Percentiles rank a stretch among this genome's conserved stretches.
These are phyloP conservation scores for Cercospora citrullina DNA, from an alignment of 2,329 filamentous ascomycete species.

Conservation along the genomic window DNA sequence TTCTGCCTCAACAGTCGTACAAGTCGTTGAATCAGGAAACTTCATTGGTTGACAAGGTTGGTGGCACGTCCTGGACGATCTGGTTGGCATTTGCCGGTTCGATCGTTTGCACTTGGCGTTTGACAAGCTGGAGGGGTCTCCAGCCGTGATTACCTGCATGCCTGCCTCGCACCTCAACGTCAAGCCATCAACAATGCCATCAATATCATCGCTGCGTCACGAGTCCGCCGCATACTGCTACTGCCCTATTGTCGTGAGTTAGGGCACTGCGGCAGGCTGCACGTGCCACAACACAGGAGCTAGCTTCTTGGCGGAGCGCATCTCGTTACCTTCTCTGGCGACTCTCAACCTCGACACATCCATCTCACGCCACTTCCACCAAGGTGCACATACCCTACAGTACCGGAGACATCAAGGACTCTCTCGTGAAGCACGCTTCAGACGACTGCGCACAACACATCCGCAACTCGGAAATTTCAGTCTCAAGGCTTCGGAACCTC, in stretches of 20 bases:
- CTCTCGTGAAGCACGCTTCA: not conserved
- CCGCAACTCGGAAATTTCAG: not conserved
- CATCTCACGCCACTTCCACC: not conserved
- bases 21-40: conserved; percentile 5
- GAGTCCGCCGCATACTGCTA: not conserved
- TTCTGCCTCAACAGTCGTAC: not conserved
- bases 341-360: conserved; percentile 1
- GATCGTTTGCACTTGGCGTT: conserved; percentile 17
- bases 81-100: conserved; percentile 13
- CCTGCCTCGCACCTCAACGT: not conserved
- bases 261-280: conserved; percentile 2
- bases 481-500: not conserved
- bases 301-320: conserved; percentile 6
- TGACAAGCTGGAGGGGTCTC: conserved; percentile 7
- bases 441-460: not conserved
- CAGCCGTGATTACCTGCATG: conserved; percentile 5
- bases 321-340: conserved; percentile 6
- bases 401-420: not conserved
- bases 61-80: conserved; percentile 18
- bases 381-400: not conserved
- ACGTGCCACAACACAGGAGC: conserved; percentile 11
- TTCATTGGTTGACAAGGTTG: conserved; percentile 20
- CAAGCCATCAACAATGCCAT: not conserved
- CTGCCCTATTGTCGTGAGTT: not conserved
- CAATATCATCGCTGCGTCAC: not conserved